A percentile compares a stretch with the other conserved stretches of the same genome.
These are phyloP conservation scores for Leishmania braziliensis DNA, from an alignment of 208 protist species.

Conservation along the genomic window DNA sequence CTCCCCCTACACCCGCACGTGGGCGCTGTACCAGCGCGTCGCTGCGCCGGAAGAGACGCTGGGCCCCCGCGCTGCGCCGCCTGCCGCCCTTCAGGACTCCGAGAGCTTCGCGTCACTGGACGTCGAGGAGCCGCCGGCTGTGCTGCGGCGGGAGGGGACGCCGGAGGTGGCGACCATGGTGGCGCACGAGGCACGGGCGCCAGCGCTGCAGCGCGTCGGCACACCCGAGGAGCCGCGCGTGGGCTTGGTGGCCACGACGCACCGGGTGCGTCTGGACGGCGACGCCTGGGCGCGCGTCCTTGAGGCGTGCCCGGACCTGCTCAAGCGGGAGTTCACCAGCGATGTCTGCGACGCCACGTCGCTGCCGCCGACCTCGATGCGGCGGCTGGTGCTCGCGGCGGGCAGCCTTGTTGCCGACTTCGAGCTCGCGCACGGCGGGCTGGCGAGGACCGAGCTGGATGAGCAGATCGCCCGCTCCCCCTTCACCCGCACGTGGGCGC, in stretches of 20 bases:
- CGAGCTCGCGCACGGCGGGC: constrained; percentile 19
- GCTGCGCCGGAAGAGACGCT: constrained; percentile 3
- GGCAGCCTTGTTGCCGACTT: constrained; percentile 34
- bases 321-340: constrained; percentile 39
- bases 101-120: constrained; percentile 30
- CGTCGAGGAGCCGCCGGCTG: background rate
- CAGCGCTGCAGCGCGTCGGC: background rate
- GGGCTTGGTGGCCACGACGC: constrained; percentile 21
- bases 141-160: background rate
- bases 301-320: constrained; percentile 21
- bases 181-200: too few species aligned
- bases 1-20: constrained; percentile 16
- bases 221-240: background rate
- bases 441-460: constrained; percentile 20
- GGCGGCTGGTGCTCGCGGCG: constrained; percentile 14
- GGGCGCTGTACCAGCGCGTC: constrained; percentile 16
- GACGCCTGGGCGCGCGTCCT: constrained; percentile 43
- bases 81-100: background rate
- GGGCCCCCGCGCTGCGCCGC: background rate
- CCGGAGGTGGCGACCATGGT: background rate
- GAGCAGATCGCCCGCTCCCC: constrained; percentile 15
- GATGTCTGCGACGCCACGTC: constrained; percentile 37
- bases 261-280: constrained; percentile 42
- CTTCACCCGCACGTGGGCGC: constrained; percentile 19
- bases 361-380: constrained; percentile 6